Percentiles rank a stretch among this genome's conserved stretches.
phyloP scores from a whole-genome alignment of 1,284 basidiomycete species.

The Wallemia mellicola region DNA sequence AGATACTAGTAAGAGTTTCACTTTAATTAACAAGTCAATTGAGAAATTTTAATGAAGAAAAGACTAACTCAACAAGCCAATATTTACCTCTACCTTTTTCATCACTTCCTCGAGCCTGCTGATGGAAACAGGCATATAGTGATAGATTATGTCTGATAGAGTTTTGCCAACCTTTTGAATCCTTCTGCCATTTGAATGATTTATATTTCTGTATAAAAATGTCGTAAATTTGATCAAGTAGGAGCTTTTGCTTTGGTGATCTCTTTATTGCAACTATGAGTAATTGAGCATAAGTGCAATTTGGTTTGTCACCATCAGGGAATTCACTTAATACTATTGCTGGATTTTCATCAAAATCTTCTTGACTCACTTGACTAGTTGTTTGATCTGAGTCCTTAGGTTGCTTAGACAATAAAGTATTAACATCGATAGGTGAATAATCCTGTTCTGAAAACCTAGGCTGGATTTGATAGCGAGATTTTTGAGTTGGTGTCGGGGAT shows the following conservation, averaged over 20 bases:
- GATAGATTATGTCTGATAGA: neutral
- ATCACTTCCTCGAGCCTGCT: neutral
- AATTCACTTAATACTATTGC: neutral
- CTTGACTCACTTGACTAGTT: neutral
- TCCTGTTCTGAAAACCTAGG: neutral
- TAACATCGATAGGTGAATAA: too few relatives aligned
- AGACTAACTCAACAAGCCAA: neutral
- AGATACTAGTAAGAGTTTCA: neutral
- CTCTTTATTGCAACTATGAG: neutral
- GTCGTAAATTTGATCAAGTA: neutral
- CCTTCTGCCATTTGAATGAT: conserved; percentile 3
- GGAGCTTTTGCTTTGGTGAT: neutral
- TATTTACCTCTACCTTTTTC: neutral
- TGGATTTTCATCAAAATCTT: neutral
- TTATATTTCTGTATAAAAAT: conserved; percentile 23
- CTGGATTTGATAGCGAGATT: neutral
- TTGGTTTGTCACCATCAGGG: neutral
- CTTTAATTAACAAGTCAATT: neutral
- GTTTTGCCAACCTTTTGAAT: neutral
- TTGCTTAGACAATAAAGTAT: too few relatives aligned
- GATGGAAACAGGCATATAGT: neutral
- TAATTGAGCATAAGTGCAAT: neutral
- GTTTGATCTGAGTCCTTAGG: neutral
- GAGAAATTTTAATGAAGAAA: neutral
- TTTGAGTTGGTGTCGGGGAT: neutral